Evolutionary conservation across 192 early-diverging fungal genomes (phyloP), one percentile per base, ranked within the genome.

Genomic region (Chytriomyces sp.): DNA sequence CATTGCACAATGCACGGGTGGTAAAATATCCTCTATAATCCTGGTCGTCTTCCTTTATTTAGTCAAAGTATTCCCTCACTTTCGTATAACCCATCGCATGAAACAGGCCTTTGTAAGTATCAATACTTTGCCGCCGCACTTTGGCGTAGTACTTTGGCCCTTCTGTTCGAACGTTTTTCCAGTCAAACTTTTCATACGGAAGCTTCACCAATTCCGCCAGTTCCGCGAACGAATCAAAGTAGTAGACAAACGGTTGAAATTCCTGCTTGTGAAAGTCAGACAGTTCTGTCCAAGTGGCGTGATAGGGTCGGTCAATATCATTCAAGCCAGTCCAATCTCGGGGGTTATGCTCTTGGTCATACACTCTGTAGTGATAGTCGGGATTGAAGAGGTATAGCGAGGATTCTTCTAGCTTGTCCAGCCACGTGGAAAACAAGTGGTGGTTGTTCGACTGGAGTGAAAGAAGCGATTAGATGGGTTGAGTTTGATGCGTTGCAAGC

Each of bases 331-430:
- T 73, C 23, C 13, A 2, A 9, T 35, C 18, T 26, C 62, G 43
- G 18, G 61, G 18, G 13, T n/a, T 45, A 7, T 62, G 7, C 4
- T 8, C 11, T 18, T 11, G 8, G 28, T 24, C 67, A n/a, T 64
- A 23, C 0, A 13, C 28, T 2, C 28, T 35, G 28, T 35, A 35
- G 28, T 35, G 28, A 35, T 35, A 35, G 28, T 67, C 65, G 26
- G 71, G 71, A 45, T 73, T 26, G 28, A 8, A n/a, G 10, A 62
- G 44, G 6, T n/a, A 60, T 45, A 45, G 7, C 2, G 20, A 43
- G 7, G 62, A 35, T 7, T 35, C 53, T 76, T 76, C 75, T 8
- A 69, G 50, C 46, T 69, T 76, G 8, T 76, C 67, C 0, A 73
- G 45, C 53, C 60, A 73, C 7, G 60, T 73, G 23, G 50, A 43